A percentile compares a stretch with the other conserved stretches of the same genome.
phyloP scores from a whole-genome alignment of 208 protist genomes.

The Leptomonas seymouri region DNA sequence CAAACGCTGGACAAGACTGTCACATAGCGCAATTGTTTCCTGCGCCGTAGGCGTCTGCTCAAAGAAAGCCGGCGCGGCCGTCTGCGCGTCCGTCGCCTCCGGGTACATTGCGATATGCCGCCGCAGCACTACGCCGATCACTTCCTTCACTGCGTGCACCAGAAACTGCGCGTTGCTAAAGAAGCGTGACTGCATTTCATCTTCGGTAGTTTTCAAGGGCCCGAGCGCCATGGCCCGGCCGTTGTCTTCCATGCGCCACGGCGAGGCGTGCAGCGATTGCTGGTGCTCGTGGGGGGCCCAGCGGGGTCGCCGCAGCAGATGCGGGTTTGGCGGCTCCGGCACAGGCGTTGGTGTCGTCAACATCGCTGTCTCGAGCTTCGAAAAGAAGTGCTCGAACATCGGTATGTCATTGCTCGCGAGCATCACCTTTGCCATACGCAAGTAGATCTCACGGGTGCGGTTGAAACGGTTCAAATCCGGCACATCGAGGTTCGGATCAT shows the following conservation, averaged over 20 bases:
- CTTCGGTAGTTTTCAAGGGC: constrained; percentile 44
- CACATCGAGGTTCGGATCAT: constrained; percentile 92
- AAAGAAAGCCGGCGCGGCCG: constrained; percentile 25
- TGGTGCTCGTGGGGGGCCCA: constrained; percentile 84
- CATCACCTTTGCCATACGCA: constrained; percentile 83
- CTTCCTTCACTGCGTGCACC: constrained; percentile 64
- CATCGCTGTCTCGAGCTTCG: constrained; percentile 79
- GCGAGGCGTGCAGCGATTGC: constrained; percentile 73
- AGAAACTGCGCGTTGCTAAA: constrained; percentile 89
- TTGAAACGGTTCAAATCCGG: constrained; percentile 93
- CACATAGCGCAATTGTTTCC: constrained; percentile 52
- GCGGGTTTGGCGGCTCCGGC: constrained; percentile 90
- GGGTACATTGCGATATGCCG: constrained; percentile 39
- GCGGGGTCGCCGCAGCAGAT: constrained; percentile 67
- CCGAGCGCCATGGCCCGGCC: constrained; percentile 75
- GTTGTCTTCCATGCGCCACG: constrained; percentile 82
- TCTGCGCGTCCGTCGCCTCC: constrained; percentile 32
- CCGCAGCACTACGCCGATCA: constrained; percentile 48
- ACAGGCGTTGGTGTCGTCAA: constrained; percentile 87
- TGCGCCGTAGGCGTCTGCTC: constrained; percentile 31
- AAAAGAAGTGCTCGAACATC: constrained; percentile 77
- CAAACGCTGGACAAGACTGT: constrained; percentile 58
- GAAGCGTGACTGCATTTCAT: constrained; percentile 87
- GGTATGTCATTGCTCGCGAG: constrained; percentile 53
- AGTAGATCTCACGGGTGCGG: constrained; percentile 87